Evolutionary conservation across 331 rosid genomes (phyloP).

Genomic region (Cydonia oblonga): DNA sequence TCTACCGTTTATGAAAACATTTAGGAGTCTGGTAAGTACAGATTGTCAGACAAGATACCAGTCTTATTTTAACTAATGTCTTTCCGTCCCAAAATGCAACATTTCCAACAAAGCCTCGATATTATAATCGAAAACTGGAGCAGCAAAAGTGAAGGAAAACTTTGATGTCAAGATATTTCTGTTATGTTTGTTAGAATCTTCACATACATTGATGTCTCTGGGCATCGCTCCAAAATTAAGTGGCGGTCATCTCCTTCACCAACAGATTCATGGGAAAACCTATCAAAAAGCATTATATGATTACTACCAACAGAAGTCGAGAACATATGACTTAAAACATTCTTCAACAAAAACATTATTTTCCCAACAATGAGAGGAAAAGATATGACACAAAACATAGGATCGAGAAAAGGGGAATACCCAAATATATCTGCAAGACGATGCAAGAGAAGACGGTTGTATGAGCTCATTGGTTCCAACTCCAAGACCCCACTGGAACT

Average conservation of each 20-base stretch:
- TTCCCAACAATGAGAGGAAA: background rate
- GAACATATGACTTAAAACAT: background rate
- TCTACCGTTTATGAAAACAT: background rate
- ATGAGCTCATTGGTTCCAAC: slow-evolving; percentile 89
- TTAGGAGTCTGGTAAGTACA: background rate
- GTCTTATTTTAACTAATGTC: background rate
- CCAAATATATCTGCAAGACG: slow-evolving; percentile 99
- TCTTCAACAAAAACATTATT: background rate
- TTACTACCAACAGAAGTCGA: background rate
- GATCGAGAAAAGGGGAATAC: slow-evolving; percentile 23
- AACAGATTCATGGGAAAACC: slow-evolving; percentile 84
- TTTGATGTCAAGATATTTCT: background rate
- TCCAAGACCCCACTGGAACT: slow-evolving; percentile 74
- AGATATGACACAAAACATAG: background rate
- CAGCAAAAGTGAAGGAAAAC: background rate
- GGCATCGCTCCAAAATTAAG: slow-evolving; percentile 73
- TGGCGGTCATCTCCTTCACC: slow-evolving; percentile 95
- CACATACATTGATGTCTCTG: slow-evolving; percentile 84
- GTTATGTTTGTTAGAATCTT: too few species aligned
- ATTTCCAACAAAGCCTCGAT: background rate
- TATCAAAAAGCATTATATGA: slow-evolving; percentile 23
- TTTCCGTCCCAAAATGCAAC: background rate
- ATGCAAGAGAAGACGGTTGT: slow-evolving; percentile 91
- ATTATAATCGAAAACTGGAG: too few species aligned
- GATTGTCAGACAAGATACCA: background rate